A percentile compares a stretch with the other conserved stretches of the same genome.
Evolutionary conservation across 805 yeast species (phyloP).

Genomic region (Kodamaea neixiangensis): DNA sequence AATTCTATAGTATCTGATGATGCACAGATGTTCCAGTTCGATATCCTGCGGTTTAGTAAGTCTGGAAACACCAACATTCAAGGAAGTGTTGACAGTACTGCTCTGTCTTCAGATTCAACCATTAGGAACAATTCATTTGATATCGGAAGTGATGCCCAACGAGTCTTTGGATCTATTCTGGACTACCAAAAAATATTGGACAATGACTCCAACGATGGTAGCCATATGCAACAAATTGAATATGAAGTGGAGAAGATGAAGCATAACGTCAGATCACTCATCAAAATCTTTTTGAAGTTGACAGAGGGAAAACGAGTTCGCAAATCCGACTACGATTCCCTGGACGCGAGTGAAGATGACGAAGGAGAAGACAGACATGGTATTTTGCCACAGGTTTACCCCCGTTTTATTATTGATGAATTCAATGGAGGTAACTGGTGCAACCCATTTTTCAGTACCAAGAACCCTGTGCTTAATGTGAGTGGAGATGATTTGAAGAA

Average conservation of each 20-base stretch:
- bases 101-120: conserved; percentile 5
- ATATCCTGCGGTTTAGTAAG: conserved; percentile 18
- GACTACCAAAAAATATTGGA: background rate
- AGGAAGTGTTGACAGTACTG: conserved; percentile 1
- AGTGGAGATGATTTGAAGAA: conserved; percentile 47
- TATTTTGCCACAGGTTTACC: conserved; percentile 63
- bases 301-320: conserved; percentile 34
- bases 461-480: conserved; percentile 37
- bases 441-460: conserved; percentile 58
- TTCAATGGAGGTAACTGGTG: conserved; percentile 82
- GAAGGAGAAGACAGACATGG: conserved; percentile 37
- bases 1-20: conserved; percentile 23
- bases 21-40: conserved; percentile 32
- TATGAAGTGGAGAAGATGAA: conserved; percentile 40
- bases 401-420: conserved; percentile 64
- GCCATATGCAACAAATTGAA: conserved; percentile 41
- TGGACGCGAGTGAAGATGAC: conserved; percentile 33
- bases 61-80: background rate
- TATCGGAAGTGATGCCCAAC: conserved; percentile 11
- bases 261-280: conserved; percentile 29
- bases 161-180: conserved; percentile 8
- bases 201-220: conserved; percentile 7
- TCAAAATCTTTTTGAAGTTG: conserved; percentile 32
- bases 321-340: conserved; percentile 37
- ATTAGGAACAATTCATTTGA: conserved; percentile 22